Evolutionary conservation across 495 filamentous ascomycete genomes (phyloP).

Genomic region (Penicillium crystallinum): DNA sequence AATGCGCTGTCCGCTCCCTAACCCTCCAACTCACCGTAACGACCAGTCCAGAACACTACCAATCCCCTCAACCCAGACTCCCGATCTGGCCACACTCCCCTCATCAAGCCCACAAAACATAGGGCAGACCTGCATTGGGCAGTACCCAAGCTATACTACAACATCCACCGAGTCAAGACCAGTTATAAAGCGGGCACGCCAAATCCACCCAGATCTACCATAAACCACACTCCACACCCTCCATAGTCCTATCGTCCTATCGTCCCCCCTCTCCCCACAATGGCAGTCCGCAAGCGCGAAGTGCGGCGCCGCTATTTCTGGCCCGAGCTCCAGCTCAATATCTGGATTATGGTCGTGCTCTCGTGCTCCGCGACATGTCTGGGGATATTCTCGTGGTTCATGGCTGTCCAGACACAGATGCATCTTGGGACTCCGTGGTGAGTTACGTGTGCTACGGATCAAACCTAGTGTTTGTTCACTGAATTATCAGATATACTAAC

Average conservation of each 20-base stretch:
- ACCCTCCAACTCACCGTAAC: conserved; percentile 1
- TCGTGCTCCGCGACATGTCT: conserved; percentile 71
- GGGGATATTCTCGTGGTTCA: conserved; percentile 82
- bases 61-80: background rate
- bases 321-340: conserved; percentile 87
- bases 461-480: too few species aligned
- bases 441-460: too few species aligned
- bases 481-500: conserved; percentile 1
- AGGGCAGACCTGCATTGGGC: conserved; percentile 3
- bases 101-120: background rate
- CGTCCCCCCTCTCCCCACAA: background rate
- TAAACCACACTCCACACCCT: background rate
- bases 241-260: background rate
- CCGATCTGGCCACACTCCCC: background rate
- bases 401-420: conserved; percentile 69
- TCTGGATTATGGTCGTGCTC: conserved; percentile 89
- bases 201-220: background rate
- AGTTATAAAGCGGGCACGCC: background rate
- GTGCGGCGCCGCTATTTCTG: conserved; percentile 74
- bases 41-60: background rate
- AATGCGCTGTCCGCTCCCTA: conserved; percentile 23
- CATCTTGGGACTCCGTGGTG: conserved; percentile 77
- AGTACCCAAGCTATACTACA: background rate
- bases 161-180: background rate
- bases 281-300: conserved; percentile 22